Evolutionary conservation across 208 protist species (phyloP), one percentile per base, ranked within the genome.

Genomic region (Trichomonas tenax): DNA sequence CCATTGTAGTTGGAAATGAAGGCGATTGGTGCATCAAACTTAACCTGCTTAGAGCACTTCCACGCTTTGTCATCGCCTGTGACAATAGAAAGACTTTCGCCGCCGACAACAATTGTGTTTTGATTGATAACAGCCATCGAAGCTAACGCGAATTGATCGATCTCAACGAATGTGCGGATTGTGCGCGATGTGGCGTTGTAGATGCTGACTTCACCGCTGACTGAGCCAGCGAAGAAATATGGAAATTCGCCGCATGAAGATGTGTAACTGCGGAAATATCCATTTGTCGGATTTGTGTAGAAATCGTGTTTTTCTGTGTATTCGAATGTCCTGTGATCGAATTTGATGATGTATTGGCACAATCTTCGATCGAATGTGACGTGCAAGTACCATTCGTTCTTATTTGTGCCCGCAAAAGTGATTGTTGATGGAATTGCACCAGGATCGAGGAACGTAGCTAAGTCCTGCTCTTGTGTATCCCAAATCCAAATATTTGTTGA

Each of bases 401-500:
- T 93, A 4, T n/a, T 34, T 34, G 15, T 34, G 2, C 44, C 86
- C n/a, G 40, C 44, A 15, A 93, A 93, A 34, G 14, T 31, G 10
- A 93, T 48, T 51, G 86, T 48, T 21, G 86, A 93, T 41, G n/a
- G 40, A 10, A 44, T 23, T 8, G n/a, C 34, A 21, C 40, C 40
- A 17, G 86, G 26, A n/a, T 93, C 40, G 14, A 93, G n/a, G 44
- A 93, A 51, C 17, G 17, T 48, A 34, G n/a, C 86, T 40, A 93
- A 93, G 31, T 93, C 86, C 51, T 51, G 40, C 31, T 93, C 86
- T 51, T 51, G 86, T 41, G 45, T 48, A 93, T 93, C 86, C 86
- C 86, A 93, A 48, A 93, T 93, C 86, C 86, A 93, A 51, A 93
- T 93, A 9, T 93, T 93, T 34, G 15, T 93, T 23, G 86, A 48